Base-by-base conservation (phyloP, 2,329 filamentous ascomycete genomes). In the Dactylellina drechsleri region DNA sequence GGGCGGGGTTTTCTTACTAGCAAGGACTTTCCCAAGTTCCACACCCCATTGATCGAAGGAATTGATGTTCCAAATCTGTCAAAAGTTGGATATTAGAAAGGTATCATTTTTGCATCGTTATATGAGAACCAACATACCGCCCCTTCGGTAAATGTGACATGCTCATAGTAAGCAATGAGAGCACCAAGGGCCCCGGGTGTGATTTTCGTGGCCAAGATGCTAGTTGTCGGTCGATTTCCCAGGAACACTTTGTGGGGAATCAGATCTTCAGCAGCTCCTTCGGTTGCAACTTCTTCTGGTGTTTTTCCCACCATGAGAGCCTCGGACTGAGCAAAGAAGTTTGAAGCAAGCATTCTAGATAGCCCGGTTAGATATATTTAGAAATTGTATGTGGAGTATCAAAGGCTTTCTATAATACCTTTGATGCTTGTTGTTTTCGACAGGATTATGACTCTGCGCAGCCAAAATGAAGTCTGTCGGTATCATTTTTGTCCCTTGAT, bases 21-120 rank as follows among this genome's bases (percentile, higher is more conserved):
- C 95, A 78, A 99, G 85, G 47, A 91, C 89, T 90, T 99, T 99
- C 83, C 95, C 95, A 77, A 99, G 86, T 87, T 99, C 95, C 52
- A 99, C 95, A 84, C 95, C 95, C 95, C 95, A 99, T 86, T 99
- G 95, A 85, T 99, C 95, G 82, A 98, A 99, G 81, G 90, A 93
- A 88, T 99, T 99, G 86, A 99, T 97, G 85, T 98, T 96, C 95
- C 95, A 99, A 82, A 99, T 75, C 71, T 75, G 54, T 13, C 23
- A 45, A 31, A 12, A 40, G 15, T 31, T 15, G 8, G 26, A 31
- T 31, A 41, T 71, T 61, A 76, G 60, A 16, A 26, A 10, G 7
- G 10, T 8, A 18, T 47, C 16, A 31, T 15, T 16, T 53, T 23
- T 28, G 13, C 4, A 31, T 10, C 10, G 2, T 7, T 31, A n/a